Evolutionary conservation across 2,329 filamentous ascomycete species (phyloP).

Genomic region (Ceratocystis cacaofunesta): DNA sequence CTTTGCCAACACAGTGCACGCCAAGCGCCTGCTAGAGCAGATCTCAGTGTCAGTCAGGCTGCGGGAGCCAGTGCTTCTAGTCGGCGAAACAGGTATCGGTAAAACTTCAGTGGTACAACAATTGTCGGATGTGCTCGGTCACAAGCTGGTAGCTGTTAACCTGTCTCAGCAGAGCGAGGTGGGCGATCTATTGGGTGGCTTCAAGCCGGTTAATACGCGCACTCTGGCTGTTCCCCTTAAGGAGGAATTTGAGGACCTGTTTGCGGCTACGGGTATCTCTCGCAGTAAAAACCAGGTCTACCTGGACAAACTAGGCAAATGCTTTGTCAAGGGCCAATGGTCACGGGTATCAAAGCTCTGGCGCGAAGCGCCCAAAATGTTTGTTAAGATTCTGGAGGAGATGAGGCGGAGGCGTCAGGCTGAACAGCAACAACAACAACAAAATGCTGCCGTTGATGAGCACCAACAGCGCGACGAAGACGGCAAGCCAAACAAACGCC

Average conservation of each 20-base stretch:
- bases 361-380: conserved; percentile 80
- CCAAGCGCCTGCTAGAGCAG: conserved; percentile 72
- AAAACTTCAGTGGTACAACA: conserved; percentile 96
- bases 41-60: conserved; percentile 69
- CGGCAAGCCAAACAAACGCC: conserved; percentile 53
- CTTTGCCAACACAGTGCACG: conserved; percentile 81
- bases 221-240: conserved; percentile 78
- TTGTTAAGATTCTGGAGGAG: conserved; percentile 51
- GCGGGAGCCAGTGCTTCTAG: conserved; percentile 78
- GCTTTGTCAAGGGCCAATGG: conserved; percentile 73
- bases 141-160: conserved; percentile 84
- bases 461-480: conserved; percentile 25
- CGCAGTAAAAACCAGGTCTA: conserved; percentile 78
- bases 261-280: conserved; percentile 72
- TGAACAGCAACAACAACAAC: conserved; percentile 22
- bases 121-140: conserved; percentile 66
- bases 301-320: conserved; percentile 64
- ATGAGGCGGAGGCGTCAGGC: conserved; percentile 31
- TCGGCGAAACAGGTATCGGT: conserved; percentile 97
- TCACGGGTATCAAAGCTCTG: conserved; percentile 70
- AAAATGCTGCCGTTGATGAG: conserved; percentile 13
- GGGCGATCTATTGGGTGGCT: conserved; percentile 87
- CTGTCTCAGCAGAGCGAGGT: conserved; percentile 95
- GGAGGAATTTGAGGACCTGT: conserved; percentile 85
- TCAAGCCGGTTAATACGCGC: conserved; percentile 86